Conservation (phyloP, 345 rosid genomes). For the Citrus hindsii region DNA sequence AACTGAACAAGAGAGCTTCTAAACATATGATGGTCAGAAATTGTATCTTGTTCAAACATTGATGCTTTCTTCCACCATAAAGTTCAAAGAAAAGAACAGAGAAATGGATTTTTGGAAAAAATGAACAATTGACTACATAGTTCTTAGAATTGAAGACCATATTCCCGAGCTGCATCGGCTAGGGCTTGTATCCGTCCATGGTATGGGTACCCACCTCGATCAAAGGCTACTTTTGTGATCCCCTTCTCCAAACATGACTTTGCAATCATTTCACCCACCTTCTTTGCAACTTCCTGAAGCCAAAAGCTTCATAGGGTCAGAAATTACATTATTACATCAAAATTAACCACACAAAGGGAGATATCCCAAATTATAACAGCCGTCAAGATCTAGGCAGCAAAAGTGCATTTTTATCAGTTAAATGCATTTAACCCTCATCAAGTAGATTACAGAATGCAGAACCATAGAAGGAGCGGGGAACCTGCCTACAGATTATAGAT, state of each 20-base stretch:
- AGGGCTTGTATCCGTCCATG: conserved; percentile 87
- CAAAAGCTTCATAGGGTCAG: conserved; percentile 15
- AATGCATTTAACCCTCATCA: neutral
- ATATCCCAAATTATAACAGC: neutral
- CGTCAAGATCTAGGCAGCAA: neutral
- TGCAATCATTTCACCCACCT: conserved; percentile 77
- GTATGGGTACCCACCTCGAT: conserved; percentile 89
- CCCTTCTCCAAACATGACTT: conserved; percentile 90
- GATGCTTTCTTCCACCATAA: neutral
- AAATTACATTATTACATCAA: neutral
- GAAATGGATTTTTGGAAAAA: neutral
- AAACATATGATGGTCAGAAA: neutral
- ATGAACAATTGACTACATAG: conserved; percentile 14
- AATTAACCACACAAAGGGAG: neutral
- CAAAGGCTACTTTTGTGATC: conserved; percentile 81
- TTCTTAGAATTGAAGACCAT: conserved; percentile 72
- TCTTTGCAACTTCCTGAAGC: conserved; percentile 80
- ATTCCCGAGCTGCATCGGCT: conserved; percentile 78
- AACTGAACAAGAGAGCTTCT: neutral
- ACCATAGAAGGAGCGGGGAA: neutral
- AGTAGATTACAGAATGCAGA: neutral
- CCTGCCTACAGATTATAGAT: neutral
- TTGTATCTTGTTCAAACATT: neutral
- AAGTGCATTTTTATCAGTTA: neutral
- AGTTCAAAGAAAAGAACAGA: neutral